A percentile compares a stretch with the other conserved stretches of the same genome.
Evolutionary conservation across 164 flowering plant genomes (phyloP).

Genomic region (Warburgia ugandensis): DNA sequence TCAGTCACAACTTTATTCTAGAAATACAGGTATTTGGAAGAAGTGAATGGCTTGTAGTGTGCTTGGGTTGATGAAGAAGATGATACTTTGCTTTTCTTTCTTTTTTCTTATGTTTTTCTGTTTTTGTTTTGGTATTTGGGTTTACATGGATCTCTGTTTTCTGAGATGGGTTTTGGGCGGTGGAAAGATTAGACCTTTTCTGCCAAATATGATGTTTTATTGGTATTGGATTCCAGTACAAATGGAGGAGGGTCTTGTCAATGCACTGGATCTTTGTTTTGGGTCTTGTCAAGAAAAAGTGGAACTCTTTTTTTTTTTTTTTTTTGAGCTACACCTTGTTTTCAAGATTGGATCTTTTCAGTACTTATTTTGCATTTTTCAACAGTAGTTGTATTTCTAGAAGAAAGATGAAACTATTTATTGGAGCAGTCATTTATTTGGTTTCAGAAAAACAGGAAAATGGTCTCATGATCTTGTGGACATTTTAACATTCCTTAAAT

Average conservation of each 20-base stretch:
- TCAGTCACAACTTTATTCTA: constrained; percentile 25
- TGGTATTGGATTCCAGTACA: constrained; percentile 14
- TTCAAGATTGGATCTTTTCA: constrained; percentile 2
- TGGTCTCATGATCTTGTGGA: constrained; percentile 3
- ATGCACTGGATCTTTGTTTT: constrained; percentile 16
- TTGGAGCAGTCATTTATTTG: constrained; percentile 6
- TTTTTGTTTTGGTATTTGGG: not conserved
- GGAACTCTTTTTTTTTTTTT: not conserved
- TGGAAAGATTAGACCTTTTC: constrained; percentile 2
- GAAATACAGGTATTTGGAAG: constrained; percentile 43
- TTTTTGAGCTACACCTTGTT: not conserved
- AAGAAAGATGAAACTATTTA: constrained; percentile 8
- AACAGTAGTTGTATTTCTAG: not conserved
- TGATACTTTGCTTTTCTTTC: not conserved
- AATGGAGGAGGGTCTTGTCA: constrained; percentile 31
- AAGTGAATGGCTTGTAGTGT: not conserved
- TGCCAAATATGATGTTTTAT: constrained; percentile 12
- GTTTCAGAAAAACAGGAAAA: constrained; percentile 4
- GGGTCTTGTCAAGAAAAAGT: constrained; percentile 37
- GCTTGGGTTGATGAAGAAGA: not conserved
- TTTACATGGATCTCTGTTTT: not conserved
- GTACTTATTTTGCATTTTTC: constrained; percentile 4
- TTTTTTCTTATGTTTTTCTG: not conserved
- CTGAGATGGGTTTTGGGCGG: not conserved
- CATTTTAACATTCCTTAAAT: constrained; percentile 21